Conservation (phyloP, 2,329 filamentous ascomycete genomes). For the Sclerotinia borealis region DNA sequence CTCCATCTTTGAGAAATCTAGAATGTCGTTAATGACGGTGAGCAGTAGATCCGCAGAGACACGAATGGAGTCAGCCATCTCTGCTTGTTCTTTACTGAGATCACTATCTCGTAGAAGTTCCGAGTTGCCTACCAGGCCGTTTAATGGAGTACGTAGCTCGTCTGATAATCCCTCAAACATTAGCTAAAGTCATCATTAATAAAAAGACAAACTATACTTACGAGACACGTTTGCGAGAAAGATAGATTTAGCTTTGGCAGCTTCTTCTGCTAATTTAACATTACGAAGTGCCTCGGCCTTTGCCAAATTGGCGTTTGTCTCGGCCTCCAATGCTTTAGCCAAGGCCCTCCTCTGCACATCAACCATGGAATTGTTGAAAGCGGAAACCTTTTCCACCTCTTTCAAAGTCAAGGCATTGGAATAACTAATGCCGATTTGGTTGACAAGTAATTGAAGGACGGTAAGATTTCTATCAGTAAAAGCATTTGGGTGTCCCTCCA, state of each 20-base stretch:
- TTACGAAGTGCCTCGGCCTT: slow-evolving; percentile 72
- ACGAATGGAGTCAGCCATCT: slow-evolving; percentile 83
- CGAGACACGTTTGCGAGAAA: slow-evolving; percentile 75
- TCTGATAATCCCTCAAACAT: too few relatives aligned
- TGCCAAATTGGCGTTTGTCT: slow-evolving; percentile 69
- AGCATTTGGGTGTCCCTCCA: slow-evolving; percentile 67
- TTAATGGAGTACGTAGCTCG: slow-evolving; percentile 75
- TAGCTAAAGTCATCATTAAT: too few relatives aligned
- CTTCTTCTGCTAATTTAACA: slow-evolving; percentile 76
- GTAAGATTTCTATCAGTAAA: slow-evolving; percentile 70
- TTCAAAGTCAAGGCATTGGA: slow-evolving; percentile 63
- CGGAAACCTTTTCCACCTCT: slow-evolving; percentile 69
- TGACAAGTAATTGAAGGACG: slow-evolving; percentile 64
- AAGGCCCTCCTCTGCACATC: slow-evolving; percentile 69
- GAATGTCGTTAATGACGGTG: slow-evolving; percentile 92
- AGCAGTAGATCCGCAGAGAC: slow-evolving; percentile 80
- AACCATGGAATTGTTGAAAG: slow-evolving; percentile 73
- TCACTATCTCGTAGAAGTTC: slow-evolving; percentile 74
- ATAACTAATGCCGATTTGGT: slow-evolving; percentile 70
- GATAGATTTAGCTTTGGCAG: slow-evolving; percentile 75
- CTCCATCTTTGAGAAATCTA: slow-evolving; percentile 93
- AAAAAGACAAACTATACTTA: too few relatives aligned
- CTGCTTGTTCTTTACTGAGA: slow-evolving; percentile 68
- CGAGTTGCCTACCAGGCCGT: slow-evolving; percentile 83
- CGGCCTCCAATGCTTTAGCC: slow-evolving; percentile 64